Conservation (phyloP, 2,329 filamentous ascomycete genomes). For the Hypoxylon sp. region DNA sequence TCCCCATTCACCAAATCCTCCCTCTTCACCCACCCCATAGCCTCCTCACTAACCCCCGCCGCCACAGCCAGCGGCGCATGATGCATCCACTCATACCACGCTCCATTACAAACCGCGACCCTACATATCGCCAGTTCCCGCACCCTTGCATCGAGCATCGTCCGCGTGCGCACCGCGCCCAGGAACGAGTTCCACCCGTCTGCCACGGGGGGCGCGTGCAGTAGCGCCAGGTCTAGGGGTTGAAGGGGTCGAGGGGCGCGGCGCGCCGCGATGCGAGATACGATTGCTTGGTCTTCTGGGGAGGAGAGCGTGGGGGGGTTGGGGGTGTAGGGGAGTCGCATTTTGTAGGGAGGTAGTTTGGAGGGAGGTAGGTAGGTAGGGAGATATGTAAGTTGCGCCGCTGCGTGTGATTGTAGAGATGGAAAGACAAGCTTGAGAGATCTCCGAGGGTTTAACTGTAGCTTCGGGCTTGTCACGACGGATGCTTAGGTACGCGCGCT, state of each 20-base stretch:
- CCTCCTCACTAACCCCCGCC: slow-evolving; percentile 68
- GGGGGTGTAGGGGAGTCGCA: slow-evolving; percentile 76
- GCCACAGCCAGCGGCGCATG: slow-evolving; percentile 77
- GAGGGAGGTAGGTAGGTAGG: background rate
- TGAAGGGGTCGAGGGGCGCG: slow-evolving; percentile 78
- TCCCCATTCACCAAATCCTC: slow-evolving; percentile 44
- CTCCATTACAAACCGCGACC: slow-evolving; percentile 82
- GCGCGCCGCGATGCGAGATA: slow-evolving; percentile 73
- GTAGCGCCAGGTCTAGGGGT: slow-evolving; percentile 79
- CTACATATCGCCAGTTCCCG: slow-evolving; percentile 85
- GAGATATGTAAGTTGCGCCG: no score
- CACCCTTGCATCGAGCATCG: slow-evolving; percentile 65
- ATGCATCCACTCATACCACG: slow-evolving; percentile 88
- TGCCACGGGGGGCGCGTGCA: slow-evolving; percentile 80
- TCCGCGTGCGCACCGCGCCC: slow-evolving; percentile 70
- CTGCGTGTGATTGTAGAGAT: no score
- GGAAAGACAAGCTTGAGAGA: background rate
- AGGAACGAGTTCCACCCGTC: slow-evolving; percentile 82
- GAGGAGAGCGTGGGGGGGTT: slow-evolving; percentile 62
- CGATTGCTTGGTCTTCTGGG: slow-evolving; percentile 66
- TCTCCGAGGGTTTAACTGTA: no score
- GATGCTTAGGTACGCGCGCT: background rate
- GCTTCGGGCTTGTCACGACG: no score
- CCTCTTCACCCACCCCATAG: slow-evolving; percentile 60
- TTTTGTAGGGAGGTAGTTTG: slow-evolving; percentile 52